Conservation (phyloP, 2,329 filamentous ascomycete species). For the Orbilia oligospora region DNA sequence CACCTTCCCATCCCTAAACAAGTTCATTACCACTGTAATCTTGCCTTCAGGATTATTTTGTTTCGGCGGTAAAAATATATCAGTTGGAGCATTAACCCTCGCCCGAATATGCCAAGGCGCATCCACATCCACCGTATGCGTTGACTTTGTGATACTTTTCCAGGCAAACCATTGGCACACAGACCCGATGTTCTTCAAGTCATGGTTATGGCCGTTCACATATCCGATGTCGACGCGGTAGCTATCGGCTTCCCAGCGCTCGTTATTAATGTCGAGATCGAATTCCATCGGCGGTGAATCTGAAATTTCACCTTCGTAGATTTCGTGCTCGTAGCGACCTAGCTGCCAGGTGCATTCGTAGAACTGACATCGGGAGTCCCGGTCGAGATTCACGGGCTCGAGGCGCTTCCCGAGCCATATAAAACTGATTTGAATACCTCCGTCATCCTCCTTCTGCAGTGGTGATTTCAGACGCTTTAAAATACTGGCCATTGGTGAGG, state of each 20-base stretch:
- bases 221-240: conserved; percentile 5
- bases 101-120: conserved; percentile 12
- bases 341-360: background rate
- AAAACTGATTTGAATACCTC: background rate
- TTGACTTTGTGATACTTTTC: conserved; percentile 6
- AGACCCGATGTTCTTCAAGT: background rate
- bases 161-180: background rate
- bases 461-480: background rate
- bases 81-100: background rate
- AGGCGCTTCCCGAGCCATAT: conserved; percentile 7
- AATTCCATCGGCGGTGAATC: conserved; percentile 11
- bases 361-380: background rate
- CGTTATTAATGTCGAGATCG: background rate
- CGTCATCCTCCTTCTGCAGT: background rate
- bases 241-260: conserved; percentile 9
- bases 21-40: background rate
- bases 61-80: conserved; percentile 6
- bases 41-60: conserved; percentile 8
- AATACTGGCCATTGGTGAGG: background rate
- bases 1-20: background rate
- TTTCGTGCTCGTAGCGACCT: background rate
- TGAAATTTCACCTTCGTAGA: background rate
- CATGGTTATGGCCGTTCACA: conserved; percentile 4
- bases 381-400: background rate
- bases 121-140: conserved; percentile 28